Evolutionary conservation across 345 rosid species (phyloP), one percentile per base, ranked within the genome.

Genomic region (Trapa bicornis): DNA sequence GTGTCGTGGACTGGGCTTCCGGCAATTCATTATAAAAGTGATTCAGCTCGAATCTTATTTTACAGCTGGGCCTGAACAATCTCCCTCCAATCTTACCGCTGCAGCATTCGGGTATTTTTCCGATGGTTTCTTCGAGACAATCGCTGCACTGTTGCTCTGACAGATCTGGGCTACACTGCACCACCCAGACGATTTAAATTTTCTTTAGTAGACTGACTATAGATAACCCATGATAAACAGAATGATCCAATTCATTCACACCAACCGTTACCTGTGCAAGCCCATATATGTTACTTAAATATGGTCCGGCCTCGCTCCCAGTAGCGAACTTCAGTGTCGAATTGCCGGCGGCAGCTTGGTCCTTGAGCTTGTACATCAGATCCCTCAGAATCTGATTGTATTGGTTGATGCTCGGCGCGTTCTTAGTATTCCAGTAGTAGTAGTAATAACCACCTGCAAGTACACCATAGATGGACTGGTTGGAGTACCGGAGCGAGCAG

Each of bases 401-500:
- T 33, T 32, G 36, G 67, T 53, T 10, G 53, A 42, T 0, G 35
- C 37, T 60, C 6, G 16, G 5, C 1, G 76, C 29, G 63, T 67
- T 72, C 10, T 47, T 5, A 1, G 4, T 0, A 36, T 70, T 80
- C 72, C 16, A 60, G 64, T 63, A 0, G 12, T 0, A 29, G 0
- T 15, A 0, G 6, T 22, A 22, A 22, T 22, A 22, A 22, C 29
- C 29, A 22, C 29, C 29, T 22, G 29, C 66, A 39, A 47, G 0
- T 0, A 3, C 56, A 35, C 71, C 43, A 43, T 61, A 67, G n/a
- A 73, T 47, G 17, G 70, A 39, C 14, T 17, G 6, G 56, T 71
- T 67, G 11, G 75, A 32, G 67, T 77, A 79, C 22, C 77, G 64
- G 10, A 79, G 38, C n/a, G 73, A 57, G 73, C 84, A 81, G 42